Evolutionary conservation across 768 basidiomycete species (phyloP).

Genomic region (Saitozyma sp.): DNA sequence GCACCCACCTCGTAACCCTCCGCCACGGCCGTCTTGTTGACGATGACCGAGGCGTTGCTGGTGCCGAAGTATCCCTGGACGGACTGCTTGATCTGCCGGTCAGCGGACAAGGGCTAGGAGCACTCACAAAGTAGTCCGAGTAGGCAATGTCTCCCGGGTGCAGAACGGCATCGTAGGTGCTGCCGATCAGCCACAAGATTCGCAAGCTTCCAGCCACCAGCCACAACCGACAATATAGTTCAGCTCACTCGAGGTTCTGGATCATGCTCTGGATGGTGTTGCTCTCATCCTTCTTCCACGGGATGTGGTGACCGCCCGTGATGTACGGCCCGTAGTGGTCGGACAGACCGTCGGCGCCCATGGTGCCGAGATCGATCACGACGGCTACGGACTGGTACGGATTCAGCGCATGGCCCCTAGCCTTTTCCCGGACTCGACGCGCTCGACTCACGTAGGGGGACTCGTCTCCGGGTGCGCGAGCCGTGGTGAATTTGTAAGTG

Average conservation of each 20-base stretch:
- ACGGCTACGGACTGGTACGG: conserved; percentile 5
- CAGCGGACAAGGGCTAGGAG: not conserved
- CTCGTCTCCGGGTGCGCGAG: conserved; percentile 10
- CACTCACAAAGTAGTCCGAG: conserved; percentile 13
- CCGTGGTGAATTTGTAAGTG: conserved; percentile 12
- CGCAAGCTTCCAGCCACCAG: too few species aligned
- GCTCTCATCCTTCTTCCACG: not conserved
- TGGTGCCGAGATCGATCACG: conserved; percentile 17
- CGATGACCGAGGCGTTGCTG: conserved; percentile 3
- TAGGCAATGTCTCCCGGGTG: conserved; percentile 15
- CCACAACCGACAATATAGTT: conserved; percentile 1
- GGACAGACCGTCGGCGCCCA: conserved; percentile 14
- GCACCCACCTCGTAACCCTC: conserved; percentile 12
- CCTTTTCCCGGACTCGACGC: too few species aligned
- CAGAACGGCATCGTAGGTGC: too few species aligned
- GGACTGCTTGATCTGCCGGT: conserved; percentile 10
- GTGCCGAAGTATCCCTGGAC: conserved; percentile 13
- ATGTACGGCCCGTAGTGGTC: too few species aligned
- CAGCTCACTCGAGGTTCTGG: conserved; percentile 3
- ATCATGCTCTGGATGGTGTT: conserved; percentile 9
- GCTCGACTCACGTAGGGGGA: conserved; percentile 5
- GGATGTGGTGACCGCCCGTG: too few species aligned
- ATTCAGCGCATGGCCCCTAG: too few species aligned
- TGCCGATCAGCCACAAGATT: too few species aligned
- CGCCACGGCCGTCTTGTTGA: conserved; percentile 9